These are phyloP conservation scores for Blastocladiella emersonii DNA, from an alignment of 371 early-diverging fungal genomes.

Conservation along the genomic window DNA sequence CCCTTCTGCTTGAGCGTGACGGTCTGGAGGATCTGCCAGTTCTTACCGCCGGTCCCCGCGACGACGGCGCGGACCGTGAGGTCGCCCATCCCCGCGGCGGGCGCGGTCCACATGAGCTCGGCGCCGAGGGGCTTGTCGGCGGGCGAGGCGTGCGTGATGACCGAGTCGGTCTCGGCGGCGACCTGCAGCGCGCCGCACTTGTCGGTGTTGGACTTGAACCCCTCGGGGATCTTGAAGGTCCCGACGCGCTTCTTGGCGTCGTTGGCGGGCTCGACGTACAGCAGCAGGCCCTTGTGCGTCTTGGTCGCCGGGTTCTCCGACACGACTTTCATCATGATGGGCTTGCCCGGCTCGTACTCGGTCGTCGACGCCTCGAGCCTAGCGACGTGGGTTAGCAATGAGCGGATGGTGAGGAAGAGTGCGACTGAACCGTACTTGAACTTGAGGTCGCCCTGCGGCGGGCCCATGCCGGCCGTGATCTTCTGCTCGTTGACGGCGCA, in stretches of 20 bases:
- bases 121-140: not conserved
- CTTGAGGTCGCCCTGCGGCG: not conserved
- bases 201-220: slow-evolving; percentile 3
- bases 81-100: not conserved
- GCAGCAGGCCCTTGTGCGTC: slow-evolving; percentile 2
- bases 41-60: not conserved
- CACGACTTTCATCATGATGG: not conserved
- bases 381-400: too few relatives aligned
- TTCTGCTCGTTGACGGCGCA: not conserved
- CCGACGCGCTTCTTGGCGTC: not conserved
- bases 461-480: slow-evolving; percentile 1
- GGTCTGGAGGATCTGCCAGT: not conserved
- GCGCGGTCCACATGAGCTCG: not conserved
- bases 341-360: not conserved
- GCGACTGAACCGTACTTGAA: too few relatives aligned
- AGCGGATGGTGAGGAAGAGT: too few relatives aligned
- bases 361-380: not conserved
- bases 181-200: not conserved
- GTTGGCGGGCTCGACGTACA: not conserved
- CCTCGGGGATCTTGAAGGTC: not conserved
- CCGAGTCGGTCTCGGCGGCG: not conserved
- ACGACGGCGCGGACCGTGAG: not conserved
- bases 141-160: slow-evolving; percentile 4
- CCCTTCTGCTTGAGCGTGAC: not conserved
- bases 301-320: not conserved